Evolutionary conservation across 495 filamentous ascomycete genomes (phyloP).

Genomic region (Coniosporium apollinis): DNA sequence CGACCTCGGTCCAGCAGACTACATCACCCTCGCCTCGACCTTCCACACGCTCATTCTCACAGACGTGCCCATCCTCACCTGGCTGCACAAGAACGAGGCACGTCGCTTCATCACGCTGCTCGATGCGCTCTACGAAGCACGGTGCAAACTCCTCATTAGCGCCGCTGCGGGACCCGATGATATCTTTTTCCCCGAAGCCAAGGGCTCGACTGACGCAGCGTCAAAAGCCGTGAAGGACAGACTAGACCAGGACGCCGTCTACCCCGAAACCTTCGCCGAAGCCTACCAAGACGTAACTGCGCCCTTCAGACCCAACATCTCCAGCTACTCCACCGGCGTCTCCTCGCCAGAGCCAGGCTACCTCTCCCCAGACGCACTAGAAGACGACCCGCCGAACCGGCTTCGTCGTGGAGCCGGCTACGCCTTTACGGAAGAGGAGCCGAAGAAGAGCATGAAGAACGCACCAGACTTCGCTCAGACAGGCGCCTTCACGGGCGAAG

Average conservation of each 20-base stretch:
- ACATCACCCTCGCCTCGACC: slow-evolving; percentile 50
- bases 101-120: slow-evolving; percentile 53
- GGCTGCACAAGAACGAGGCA: slow-evolving; percentile 52
- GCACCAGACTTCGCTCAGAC: slow-evolving; percentile 36
- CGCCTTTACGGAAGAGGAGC: slow-evolving; percentile 6
- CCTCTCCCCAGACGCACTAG: slow-evolving; percentile 17
- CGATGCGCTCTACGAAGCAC: slow-evolving; percentile 53
- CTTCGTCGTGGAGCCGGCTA: slow-evolving; percentile 5
- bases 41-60: slow-evolving; percentile 53
- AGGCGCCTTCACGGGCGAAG: slow-evolving; percentile 48
- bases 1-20: slow-evolving; percentile 51
- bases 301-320: slow-evolving; percentile 58
- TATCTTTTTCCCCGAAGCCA: slow-evolving; percentile 50
- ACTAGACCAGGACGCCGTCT: slow-evolving; percentile 31
- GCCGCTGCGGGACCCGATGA: slow-evolving; percentile 43
- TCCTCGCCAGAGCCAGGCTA: slow-evolving; percentile 12
- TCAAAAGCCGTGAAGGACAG: slow-evolving; percentile 2
- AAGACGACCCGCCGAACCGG: slow-evolving; percentile 27
- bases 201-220: not conserved
- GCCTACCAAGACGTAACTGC: slow-evolving; percentile 51
- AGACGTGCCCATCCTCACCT: slow-evolving; percentile 37
- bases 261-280: slow-evolving; percentile 52
- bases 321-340: slow-evolving; percentile 29
- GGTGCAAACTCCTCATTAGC: slow-evolving; percentile 43
- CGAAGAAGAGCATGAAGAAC: not conserved